phyloP scores from a whole-genome alignment of 495 filamentous ascomycete genomes.

The Penicillium bovifimosum region DNA sequence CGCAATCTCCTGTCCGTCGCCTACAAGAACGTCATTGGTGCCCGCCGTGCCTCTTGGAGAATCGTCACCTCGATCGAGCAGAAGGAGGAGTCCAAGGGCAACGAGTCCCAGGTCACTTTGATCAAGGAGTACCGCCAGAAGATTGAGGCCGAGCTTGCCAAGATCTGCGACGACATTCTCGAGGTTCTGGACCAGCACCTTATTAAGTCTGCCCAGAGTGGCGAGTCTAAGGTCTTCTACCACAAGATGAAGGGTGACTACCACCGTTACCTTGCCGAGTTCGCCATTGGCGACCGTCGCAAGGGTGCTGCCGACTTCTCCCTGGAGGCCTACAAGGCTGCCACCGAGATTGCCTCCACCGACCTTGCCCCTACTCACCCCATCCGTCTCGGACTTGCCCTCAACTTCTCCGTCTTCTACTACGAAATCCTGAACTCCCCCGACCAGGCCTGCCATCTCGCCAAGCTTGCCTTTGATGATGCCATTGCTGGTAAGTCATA shows the following conservation, averaged over 20 bases:
- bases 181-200: constrained; percentile 94
- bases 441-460: constrained; percentile 97
- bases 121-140: constrained; percentile 99
- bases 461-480: constrained; percentile 99
- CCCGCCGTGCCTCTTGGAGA: constrained; percentile 97
- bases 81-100: constrained; percentile 99
- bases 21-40: constrained; percentile 99
- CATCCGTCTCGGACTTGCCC: constrained; percentile 94
- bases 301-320: constrained; percentile 95
- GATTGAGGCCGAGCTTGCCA: constrained; percentile 97
- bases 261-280: constrained; percentile 99
- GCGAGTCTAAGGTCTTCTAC: constrained; percentile 99
- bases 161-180: constrained; percentile 99
- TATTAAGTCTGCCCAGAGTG: constrained; percentile 91
- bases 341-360: constrained; percentile 96
- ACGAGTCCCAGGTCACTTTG: constrained; percentile 80
- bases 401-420: constrained; percentile 99
- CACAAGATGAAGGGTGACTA: constrained; percentile 99
- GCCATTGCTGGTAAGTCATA: constrained; percentile 81
- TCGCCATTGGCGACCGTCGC: constrained; percentile 94
- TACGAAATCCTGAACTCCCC: constrained; percentile 99
- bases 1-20: constrained; percentile 98
- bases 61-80: constrained; percentile 99
- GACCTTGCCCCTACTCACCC: constrained; percentile 98
- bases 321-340: constrained; percentile 96